Conservation (phyloP, 2,329 filamentous ascomycete genomes). For the Zymoseptoria pseudotritici region DNA sequence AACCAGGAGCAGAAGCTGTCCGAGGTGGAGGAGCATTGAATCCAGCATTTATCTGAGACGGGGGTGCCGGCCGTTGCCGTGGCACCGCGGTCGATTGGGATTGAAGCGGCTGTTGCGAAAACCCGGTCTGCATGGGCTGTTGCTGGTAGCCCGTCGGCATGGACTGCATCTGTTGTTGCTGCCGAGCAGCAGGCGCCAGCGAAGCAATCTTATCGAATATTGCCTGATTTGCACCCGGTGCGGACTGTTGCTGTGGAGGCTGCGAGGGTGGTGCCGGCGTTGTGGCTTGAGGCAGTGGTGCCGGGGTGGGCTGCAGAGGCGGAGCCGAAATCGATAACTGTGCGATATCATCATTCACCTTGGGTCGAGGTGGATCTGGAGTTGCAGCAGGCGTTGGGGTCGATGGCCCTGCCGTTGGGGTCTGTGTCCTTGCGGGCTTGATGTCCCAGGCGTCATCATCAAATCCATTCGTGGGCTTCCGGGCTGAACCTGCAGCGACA, state of each 20-base stretch:
- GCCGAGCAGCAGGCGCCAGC: constrained; percentile 21
- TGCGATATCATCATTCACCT: constrained; percentile 62
- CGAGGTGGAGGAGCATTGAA: constrained; percentile 69
- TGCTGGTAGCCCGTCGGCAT: constrained; percentile 31
- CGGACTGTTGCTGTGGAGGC: constrained; percentile 35
- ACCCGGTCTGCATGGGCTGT: constrained; percentile 18
- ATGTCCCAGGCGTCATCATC: constrained; percentile 98
- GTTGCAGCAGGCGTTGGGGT: constrained; percentile 30
- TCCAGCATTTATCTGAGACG: constrained; percentile 50
- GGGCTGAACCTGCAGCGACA: constrained; percentile 42
- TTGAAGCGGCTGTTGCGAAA: constrained; percentile 18
- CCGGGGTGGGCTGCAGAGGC: constrained; percentile 50
- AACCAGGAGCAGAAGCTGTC: constrained; percentile 79
- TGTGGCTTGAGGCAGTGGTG: constrained; percentile 37
- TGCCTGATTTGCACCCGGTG: constrained; percentile 34
- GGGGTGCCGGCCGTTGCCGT: constrained; percentile 64
- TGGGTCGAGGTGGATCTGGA: constrained; percentile 36
- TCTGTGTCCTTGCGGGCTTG: constrained; percentile 63
- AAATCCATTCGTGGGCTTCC: constrained; percentile 55
- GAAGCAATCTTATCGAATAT: constrained; percentile 45
- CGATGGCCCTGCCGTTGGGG: constrained; percentile 32
- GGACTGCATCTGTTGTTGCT: constrained; percentile 10
- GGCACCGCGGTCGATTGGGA: constrained; percentile 36
- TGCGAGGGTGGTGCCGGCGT: constrained; percentile 36
- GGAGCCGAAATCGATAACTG: constrained; percentile 58